Conservation (phyloP, 2,329 filamentous ascomycete species). For the Gliomastix tumulicola region DNA sequence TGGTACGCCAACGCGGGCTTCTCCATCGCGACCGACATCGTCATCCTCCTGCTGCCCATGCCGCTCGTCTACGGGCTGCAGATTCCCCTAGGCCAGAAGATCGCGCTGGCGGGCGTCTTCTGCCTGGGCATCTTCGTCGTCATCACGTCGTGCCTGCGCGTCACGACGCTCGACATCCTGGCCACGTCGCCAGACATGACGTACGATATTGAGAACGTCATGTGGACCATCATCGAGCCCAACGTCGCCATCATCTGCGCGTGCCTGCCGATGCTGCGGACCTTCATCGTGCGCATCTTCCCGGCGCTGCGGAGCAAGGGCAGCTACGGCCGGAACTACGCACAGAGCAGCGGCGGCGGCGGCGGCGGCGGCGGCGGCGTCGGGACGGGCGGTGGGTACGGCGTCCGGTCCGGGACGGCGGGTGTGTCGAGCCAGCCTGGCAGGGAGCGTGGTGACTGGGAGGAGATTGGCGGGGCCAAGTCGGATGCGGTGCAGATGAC, state of each 20-base stretch:
- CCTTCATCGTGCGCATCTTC: constrained; percentile 16
- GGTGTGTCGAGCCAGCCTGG: constrained; percentile 7
- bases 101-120: constrained; percentile 27
- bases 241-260: constrained; percentile 29
- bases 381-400: constrained; percentile 8
- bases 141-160: constrained; percentile 20
- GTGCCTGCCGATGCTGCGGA: constrained; percentile 28
- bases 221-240: constrained; percentile 31
- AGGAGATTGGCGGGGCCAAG: constrained; percentile 11
- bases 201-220: constrained; percentile 21
- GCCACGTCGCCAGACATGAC: constrained; percentile 20
- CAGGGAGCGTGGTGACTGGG: constrained; percentile 11
- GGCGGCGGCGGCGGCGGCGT: constrained; percentile 9
- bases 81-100: constrained; percentile 26
- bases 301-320: constrained; percentile 13
- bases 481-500: constrained; percentile 10
- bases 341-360: too few relatives aligned
- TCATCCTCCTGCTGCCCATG: constrained; percentile 36
- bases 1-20: constrained; percentile 40
- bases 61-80: constrained; percentile 34
- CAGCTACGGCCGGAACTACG: constrained; percentile 7
- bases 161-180: constrained; percentile 18
- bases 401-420: constrained; percentile 8
- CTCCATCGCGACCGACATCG: constrained; percentile 35
- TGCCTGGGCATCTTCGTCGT: constrained; percentile 26